Conservation (phyloP, 1,139 yeast species). For the Scheffersomyces quercinus region DNA sequence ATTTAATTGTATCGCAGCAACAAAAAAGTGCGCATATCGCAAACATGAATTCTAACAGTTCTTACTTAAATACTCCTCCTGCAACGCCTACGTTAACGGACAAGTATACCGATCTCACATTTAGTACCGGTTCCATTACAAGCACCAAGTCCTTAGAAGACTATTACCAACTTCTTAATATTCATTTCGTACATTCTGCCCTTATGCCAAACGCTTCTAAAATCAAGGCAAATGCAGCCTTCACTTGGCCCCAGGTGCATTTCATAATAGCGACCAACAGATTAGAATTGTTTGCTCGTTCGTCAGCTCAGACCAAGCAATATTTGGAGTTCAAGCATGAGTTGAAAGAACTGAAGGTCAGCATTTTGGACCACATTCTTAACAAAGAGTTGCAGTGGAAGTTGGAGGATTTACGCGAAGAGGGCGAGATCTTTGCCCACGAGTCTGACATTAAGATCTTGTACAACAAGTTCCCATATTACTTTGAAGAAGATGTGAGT, state of each 20-base stretch:
- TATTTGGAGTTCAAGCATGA: slow-evolving; percentile 37
- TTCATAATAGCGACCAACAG: slow-evolving; percentile 32
- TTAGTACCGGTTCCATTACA: neutral
- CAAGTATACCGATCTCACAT: neutral
- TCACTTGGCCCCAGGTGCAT: slow-evolving; percentile 36
- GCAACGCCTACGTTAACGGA: slow-evolving; percentile 11
- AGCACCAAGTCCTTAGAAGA: slow-evolving; percentile 8
- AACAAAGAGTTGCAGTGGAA: slow-evolving; percentile 40
- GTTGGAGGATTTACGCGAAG: slow-evolving; percentile 21
- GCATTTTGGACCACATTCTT: slow-evolving; percentile 40
- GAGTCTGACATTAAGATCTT: slow-evolving; percentile 26
- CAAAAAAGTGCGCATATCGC: too few species aligned
- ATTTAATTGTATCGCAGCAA: too few species aligned
- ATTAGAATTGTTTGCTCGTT: slow-evolving; percentile 43
- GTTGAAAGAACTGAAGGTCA: slow-evolving; percentile 24
- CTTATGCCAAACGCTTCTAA: slow-evolving; percentile 46
- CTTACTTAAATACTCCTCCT: slow-evolving; percentile 16
- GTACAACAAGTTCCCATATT: slow-evolving; percentile 46
- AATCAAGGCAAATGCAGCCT: slow-evolving; percentile 25
- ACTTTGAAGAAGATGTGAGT: slow-evolving; percentile 33
- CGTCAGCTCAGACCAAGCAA: slow-evolving; percentile 29
- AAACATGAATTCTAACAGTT: neutral
- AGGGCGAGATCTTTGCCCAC: slow-evolving; percentile 11
- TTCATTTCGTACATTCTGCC: slow-evolving; percentile 29
- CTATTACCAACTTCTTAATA: slow-evolving; percentile 16